Base-by-base conservation (phyloP, 2,329 filamentous ascomycete genomes). In the Epichloe bromicola region DNA sequence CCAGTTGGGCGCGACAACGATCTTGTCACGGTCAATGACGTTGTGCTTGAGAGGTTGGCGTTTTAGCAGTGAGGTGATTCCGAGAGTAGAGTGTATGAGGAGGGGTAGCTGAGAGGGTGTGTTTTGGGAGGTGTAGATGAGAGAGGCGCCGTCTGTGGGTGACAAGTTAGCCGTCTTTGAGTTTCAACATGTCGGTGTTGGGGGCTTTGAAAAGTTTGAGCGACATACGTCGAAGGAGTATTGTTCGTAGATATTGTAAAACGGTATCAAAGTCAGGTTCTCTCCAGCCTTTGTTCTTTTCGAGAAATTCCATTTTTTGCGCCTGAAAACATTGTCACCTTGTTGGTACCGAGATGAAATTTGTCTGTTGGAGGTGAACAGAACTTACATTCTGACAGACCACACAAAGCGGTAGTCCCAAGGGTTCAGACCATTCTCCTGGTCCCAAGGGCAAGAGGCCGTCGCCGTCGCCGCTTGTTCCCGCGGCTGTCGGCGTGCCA, bases 241-340 rank as follows among this genome's bases (percentile, higher is more conserved):
- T 82, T 0, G 93, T 97, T 57, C 93, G 81, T 62, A 98, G 72
- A 65, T 90, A 95, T 64, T 98, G 93, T 53, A 96, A 76, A 42
- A 98, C 87, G 58, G 93, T 90, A 65, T 98, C 93, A 61, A 98
- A 98, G 60, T 95, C 86, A 58, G 94, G 88, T 67, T 98, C 93
- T 67, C 89, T 91, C 89, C 91, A 98, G 14, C 85, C 82, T 53
- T 90, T 83, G 48, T 88, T 90, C 65, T 87, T 88, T 68, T 97
- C 93, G 52, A 98, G 68, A 39, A 81, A 79, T 62, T 97, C 90
- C 66, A 97, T 95, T 65, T 87, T 67, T 67, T 95, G 88, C 14
- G 88, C 79, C 83, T 88, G 57, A 7, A 17, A 40, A 17, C 20
- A 30, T 48, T 36, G 41, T 38, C n/a, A 48, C 37, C 19, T 30